These are phyloP conservation scores for Candolleomyces aberdarensis DNA, from an alignment of 768 basidiomycete species.

Conservation along the genomic window DNA sequence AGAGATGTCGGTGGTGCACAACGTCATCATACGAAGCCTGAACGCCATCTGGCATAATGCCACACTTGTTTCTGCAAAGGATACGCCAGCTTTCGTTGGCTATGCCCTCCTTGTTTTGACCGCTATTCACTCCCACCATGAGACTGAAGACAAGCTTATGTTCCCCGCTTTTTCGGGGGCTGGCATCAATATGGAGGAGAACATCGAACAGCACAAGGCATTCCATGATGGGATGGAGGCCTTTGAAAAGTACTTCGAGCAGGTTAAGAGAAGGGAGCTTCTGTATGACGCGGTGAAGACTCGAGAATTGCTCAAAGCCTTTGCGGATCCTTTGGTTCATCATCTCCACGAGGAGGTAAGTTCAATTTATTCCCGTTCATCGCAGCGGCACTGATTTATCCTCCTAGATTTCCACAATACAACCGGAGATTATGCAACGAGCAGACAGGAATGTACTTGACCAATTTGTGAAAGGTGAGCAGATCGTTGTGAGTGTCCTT, in stretches of 20 bases:
- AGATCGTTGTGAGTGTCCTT: background rate
- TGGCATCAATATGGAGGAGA: conserved; percentile 20
- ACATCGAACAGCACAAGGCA: conserved; percentile 23
- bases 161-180: conserved; percentile 22
- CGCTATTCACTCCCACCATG: conserved; percentile 20
- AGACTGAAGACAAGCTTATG: conserved; percentile 21
- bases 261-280: conserved; percentile 7
- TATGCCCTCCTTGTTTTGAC: conserved; percentile 16
- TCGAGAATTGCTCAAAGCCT: conserved; percentile 15
- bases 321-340: conserved; percentile 18
- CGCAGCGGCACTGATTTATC: background rate
- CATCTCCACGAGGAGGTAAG: conserved; percentile 28
- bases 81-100: conserved; percentile 18
- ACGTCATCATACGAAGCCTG: conserved; percentile 12
- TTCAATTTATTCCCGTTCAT: background rate
- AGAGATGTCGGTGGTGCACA: background rate
- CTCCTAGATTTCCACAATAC: conserved; percentile 18
- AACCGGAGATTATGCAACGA: conserved; percentile 13
- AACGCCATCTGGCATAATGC: conserved; percentile 12
- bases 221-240: conserved; percentile 16
- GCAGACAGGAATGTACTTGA: conserved; percentile 12
- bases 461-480: conserved; percentile 9
- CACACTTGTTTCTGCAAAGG: conserved; percentile 13
- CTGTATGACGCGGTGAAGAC: conserved; percentile 17
- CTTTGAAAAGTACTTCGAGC: conserved; percentile 18